Evolutionary conservation across 164 flowering plant genomes (phyloP).

Genomic region (Stephania japonica): DNA sequence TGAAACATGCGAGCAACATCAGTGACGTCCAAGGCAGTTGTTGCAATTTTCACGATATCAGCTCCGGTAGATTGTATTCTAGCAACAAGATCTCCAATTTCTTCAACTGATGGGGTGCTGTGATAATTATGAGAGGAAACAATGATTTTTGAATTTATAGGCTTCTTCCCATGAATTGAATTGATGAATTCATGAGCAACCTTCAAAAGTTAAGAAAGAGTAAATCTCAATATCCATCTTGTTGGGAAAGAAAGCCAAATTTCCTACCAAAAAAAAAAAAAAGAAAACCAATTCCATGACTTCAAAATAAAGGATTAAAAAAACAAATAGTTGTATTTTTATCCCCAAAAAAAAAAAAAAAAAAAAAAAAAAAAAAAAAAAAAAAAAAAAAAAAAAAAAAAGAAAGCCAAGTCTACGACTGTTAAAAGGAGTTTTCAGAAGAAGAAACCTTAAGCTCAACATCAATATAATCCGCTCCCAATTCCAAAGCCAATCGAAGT

Average conservation of each 20-base stretch:
- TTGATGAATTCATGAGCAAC: slow-evolving; percentile 67
- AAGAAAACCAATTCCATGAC: background rate
- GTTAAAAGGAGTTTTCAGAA: background rate
- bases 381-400: no score
- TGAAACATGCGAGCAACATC: slow-evolving; percentile 86
- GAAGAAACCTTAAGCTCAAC: slow-evolving; percentile 73
- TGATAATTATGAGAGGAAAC: slow-evolving; percentile 91
- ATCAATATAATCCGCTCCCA: slow-evolving; percentile 84
- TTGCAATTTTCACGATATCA: slow-evolving; percentile 93
- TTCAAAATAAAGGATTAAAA: background rate
- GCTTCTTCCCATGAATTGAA: slow-evolving; percentile 56
- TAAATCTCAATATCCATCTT: slow-evolving; percentile 2
- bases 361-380: no score
- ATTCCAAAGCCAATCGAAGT: slow-evolving; percentile 68
- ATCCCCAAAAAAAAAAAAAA: no score
- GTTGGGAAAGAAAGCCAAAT: background rate
- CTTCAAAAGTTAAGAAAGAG: slow-evolving; percentile 27
- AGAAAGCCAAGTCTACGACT: background rate
- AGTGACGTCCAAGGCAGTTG: slow-evolving; percentile 73
- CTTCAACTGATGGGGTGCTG: slow-evolving; percentile 79
- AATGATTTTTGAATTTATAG: slow-evolving; percentile 57
- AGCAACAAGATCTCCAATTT: slow-evolving; percentile 71
- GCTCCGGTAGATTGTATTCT: slow-evolving; percentile 87
- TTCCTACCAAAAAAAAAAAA: no score
- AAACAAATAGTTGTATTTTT: background rate